Conservation (phyloP, 371 early-diverging fungal genomes). For the Mucor circinelloides region DNA sequence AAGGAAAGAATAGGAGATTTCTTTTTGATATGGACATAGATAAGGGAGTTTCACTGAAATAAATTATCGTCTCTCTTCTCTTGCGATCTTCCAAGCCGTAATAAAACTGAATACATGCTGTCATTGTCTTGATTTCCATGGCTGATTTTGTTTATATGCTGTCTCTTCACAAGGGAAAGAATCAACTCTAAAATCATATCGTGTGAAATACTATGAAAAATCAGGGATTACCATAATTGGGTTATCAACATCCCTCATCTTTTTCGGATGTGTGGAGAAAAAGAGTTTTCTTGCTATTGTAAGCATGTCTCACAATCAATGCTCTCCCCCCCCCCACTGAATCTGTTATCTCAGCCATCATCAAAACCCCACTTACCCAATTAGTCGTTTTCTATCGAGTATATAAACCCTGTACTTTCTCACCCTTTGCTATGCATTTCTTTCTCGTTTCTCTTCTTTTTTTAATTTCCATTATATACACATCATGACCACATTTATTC, state of each 20-base stretch:
- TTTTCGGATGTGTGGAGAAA: constrained; percentile 17
- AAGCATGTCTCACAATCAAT: constrained; percentile 11
- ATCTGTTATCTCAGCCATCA: constrained; percentile 27
- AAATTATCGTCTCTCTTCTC: not conserved
- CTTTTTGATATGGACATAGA: constrained; percentile 15
- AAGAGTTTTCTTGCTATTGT: constrained; percentile 14
- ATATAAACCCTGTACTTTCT: constrained; percentile 18
- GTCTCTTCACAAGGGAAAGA: not conserved
- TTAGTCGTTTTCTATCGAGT: constrained; percentile 2
- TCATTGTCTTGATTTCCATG: not conserved
- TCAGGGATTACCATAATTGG: constrained; percentile 25
- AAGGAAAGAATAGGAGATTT: constrained; percentile 10
- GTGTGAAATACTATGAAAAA: constrained; percentile 23
- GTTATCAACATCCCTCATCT: constrained; percentile 27
- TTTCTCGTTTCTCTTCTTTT: constrained; percentile 2
- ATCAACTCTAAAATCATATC: constrained; percentile 2
- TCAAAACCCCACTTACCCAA: constrained; percentile 8
- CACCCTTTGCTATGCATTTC: not conserved
- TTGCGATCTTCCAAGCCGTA: not conserved
- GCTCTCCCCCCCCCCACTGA: constrained; percentile 4
- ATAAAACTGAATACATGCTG: not conserved
- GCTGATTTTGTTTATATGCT: not conserved
- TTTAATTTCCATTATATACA: constrained; percentile 3
- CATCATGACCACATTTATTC: constrained; percentile 1
- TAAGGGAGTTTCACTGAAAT: constrained; percentile 4